phyloP scores from a whole-genome alignment of 2,329 filamentous ascomycete genomes.

The Calonectria pseudoreteaudii region DNA sequence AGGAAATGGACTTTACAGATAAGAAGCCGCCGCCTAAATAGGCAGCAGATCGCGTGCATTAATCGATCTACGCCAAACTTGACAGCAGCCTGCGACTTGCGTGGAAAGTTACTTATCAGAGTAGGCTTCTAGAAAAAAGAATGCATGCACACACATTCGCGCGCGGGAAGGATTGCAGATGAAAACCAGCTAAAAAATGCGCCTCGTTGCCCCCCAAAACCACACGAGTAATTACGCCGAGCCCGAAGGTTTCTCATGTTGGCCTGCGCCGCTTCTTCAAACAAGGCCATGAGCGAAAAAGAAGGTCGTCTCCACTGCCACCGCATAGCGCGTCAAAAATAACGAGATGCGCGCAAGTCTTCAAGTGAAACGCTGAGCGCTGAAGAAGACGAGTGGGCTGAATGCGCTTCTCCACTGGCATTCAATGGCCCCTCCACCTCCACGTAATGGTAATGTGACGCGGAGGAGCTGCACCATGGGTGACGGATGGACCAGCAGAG shows the following conservation, averaged over 20 bases:
- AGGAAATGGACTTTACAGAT: neutral
- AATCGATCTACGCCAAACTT: neutral
- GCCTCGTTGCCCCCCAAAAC: no score
- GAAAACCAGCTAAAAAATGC: neutral
- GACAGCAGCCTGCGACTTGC: neutral
- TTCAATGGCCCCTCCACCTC: neutral
- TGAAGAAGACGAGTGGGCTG: neutral
- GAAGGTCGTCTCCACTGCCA: neutral
- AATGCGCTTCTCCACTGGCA: neutral
- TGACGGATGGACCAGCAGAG: neutral
- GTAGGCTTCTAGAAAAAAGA: neutral
- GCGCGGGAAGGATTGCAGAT: neutral
- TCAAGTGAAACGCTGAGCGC: slow-evolving; percentile 2
- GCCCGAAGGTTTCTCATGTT: neutral
- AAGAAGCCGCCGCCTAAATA: neutral
- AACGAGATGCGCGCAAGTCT: neutral
- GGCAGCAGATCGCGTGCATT: slow-evolving; percentile 4
- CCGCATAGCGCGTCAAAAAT: neutral
- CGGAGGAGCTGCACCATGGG: neutral
- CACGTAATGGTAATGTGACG: slow-evolving; percentile 3
- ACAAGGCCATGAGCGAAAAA: neutral
- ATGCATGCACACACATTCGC: no score
- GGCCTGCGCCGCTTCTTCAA: neutral
- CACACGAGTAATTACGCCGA: slow-evolving; percentile 3
- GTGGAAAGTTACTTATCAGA: neutral